Base-by-base conservation (phyloP, 495 filamentous ascomycete genomes). In the Talaromyces trachyspermus region DNA sequence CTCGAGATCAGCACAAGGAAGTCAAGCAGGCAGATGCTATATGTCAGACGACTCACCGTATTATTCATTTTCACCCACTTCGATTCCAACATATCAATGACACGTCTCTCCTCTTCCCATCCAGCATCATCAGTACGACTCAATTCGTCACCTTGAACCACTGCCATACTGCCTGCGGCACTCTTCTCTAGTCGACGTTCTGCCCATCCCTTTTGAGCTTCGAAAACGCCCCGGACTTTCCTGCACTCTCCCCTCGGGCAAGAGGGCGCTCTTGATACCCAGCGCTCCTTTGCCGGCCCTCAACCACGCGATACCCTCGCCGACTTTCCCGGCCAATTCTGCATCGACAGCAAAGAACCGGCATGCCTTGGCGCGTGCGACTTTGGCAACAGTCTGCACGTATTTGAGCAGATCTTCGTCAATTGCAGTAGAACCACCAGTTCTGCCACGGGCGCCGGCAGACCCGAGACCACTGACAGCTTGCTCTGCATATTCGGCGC, bases 51-150 rank as follows among this genome's bases (percentile, higher is more conserved):
- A 75, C 84, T 68, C 60, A 95, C 87, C 11, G 86, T 94, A 66
- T 95, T 88, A 62, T 98, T 98, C 68, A 86, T 79, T 65, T 88
- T 88, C 24, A 75, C 76, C 92, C 92, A 98, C 61, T 95, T 95
- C 39, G 70, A 72, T 59, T 95, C 84, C 45, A 98, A 62, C 81
- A 86, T 88, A 52, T 90, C 83, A 50, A 95, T 72, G 1, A 95
- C 85, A 39, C 86, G 71, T n/a, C 75, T 77, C 64, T 98, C 92
- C 57, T 96, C 92, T 15, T 85, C 61, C 51, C 74, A 78, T 0
- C 92, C 92, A 0, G 84, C 92, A 66, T 95, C 88, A 39, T 83
- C 71, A 0, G 91, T 90, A 75, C 89, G 88, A 38, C 80, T 76
- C 25, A 76, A 58, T 14, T 74, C 69, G 3, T 80, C 81, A 4